A percentile compares a stretch with the other conserved stretches of the same genome.
Conservation (phyloP, 192 early-diverging fungal species). For the Dissophora ornata region DNA sequence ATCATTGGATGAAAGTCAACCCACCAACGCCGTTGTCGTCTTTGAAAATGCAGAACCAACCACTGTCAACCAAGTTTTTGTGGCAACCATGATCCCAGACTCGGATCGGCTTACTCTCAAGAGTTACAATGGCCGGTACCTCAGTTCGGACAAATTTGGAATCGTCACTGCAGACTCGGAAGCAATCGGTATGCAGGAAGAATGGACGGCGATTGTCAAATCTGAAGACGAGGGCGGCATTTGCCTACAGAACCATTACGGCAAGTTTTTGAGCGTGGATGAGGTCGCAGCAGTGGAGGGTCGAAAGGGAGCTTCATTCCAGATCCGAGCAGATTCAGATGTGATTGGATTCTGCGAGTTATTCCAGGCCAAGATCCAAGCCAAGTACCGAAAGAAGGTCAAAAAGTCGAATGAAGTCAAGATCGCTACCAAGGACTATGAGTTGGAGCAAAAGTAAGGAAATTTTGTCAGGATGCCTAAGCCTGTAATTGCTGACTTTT, state of each 20-base stretch:
- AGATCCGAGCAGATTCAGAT: conserved; percentile 77
- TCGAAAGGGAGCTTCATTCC: conserved; percentile 44
- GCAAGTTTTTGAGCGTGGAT: conserved; percentile 74
- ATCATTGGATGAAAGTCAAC: conserved; percentile 1
- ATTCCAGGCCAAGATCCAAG: conserved; percentile 77
- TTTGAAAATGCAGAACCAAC: conserved; percentile 62
- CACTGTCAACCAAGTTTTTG: conserved; percentile 73
- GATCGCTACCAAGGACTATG: conserved; percentile 63
- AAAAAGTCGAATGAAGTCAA: conserved; percentile 62
- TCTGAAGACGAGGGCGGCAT: conserved; percentile 78
- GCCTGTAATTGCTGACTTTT: neutral
- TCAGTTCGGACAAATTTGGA: conserved; percentile 84
- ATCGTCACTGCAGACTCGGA: conserved; percentile 75
- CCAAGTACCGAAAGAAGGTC: conserved; percentile 68
- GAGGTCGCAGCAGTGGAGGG: conserved; percentile 61
- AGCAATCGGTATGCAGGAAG: conserved; percentile 83
- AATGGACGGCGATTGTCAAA: conserved; percentile 73
- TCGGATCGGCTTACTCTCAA: conserved; percentile 68
- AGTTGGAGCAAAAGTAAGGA: conserved; percentile 78
- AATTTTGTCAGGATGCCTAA: neutral
- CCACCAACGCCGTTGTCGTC: conserved; percentile 1
- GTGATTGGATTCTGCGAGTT: conserved; percentile 77
- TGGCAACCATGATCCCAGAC: conserved; percentile 71
- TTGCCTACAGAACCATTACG: conserved; percentile 72
- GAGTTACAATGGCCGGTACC: conserved; percentile 71